phyloP scores from a whole-genome alignment of 768 basidiomycete genomes.

The Rhodotorula diobovata region DNA sequence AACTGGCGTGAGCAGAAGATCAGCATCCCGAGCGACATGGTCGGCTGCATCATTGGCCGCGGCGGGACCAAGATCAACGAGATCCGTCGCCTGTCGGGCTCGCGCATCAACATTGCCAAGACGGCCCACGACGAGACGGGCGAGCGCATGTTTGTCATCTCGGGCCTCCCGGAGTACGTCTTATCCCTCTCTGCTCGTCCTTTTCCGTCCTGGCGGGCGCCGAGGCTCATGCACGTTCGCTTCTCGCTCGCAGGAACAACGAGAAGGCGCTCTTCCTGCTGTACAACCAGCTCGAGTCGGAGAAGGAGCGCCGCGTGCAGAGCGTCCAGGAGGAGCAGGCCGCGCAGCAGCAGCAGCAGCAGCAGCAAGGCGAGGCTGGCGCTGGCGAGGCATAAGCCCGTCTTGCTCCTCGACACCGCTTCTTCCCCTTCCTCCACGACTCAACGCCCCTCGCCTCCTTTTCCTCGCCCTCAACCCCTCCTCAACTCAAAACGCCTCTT shows the following conservation, averaged over 20 bases:
- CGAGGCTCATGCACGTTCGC: neutral
- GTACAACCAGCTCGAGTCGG: conserved; percentile 82
- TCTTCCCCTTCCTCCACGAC: no score
- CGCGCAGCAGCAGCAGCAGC: conserved; percentile 9
- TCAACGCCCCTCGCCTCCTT: no score
- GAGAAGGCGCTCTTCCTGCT: conserved; percentile 96
- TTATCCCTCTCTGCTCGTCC: neutral
- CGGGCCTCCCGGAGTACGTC: conserved; percentile 65
- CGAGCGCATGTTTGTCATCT: conserved; percentile 97
- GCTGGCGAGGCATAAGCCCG: conserved; percentile 6
- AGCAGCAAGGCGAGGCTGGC: conserved; percentile 1
- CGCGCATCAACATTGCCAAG: conserved; percentile 97
- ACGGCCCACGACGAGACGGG: conserved; percentile 98
- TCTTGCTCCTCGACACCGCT: no score
- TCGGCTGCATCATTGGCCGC: conserved; percentile 89
- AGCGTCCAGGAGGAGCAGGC: conserved; percentile 32
- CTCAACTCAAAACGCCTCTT: no score
- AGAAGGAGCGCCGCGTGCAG: conserved; percentile 44
- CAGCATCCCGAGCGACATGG: conserved; percentile 99
- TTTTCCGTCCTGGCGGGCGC: neutral
- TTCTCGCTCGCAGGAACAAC: conserved; percentile 56
- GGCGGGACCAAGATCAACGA: conserved; percentile 98
- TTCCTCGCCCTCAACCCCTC: no score
- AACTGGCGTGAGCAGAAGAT: conserved; percentile 98
- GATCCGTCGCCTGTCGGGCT: conserved; percentile 94